Percentiles rank a stretch among this genome's conserved stretches.
phyloP scores from a whole-genome alignment of 2,329 filamentous ascomycete genomes.

The Fusarium decemcellulare region DNA sequence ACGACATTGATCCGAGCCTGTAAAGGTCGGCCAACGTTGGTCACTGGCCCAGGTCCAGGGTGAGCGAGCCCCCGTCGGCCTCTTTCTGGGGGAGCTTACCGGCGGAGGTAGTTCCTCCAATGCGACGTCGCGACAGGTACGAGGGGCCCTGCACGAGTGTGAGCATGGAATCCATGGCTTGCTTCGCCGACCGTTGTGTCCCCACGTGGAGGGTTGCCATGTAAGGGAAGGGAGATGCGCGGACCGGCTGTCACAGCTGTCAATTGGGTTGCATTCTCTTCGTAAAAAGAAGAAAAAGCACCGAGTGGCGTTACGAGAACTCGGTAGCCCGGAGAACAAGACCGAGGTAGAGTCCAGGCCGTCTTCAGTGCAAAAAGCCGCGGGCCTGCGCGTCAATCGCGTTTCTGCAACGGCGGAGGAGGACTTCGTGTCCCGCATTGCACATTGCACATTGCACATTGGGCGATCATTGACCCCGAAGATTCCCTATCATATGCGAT shows the following conservation, averaged over 20 bases:
- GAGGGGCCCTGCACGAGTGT: constrained; percentile 12
- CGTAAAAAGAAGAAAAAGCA: constrained; percentile 1
- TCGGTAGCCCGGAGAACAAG: background rate
- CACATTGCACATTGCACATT: background rate
- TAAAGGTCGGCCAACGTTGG: too few species aligned
- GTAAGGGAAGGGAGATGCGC: constrained; percentile 19
- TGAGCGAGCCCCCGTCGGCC: background rate
- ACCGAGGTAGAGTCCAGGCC: background rate
- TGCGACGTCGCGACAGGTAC: constrained; percentile 19
- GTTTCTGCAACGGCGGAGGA: background rate
- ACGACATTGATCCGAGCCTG: background rate
- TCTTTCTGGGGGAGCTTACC: constrained; percentile 6
- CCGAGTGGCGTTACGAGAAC: background rate
- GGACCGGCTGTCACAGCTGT: constrained; percentile 28
- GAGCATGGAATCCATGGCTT: constrained; percentile 23
- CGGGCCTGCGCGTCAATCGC: constrained; percentile 20
- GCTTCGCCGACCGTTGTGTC: constrained; percentile 24
- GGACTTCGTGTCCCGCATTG: background rate
- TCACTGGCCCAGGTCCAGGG: constrained; percentile 6
- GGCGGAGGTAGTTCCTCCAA: constrained; percentile 21
- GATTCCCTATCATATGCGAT: background rate
- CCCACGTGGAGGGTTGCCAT: constrained; percentile 26
- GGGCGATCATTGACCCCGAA: background rate
- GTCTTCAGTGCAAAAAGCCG: background rate
- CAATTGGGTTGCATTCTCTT: constrained; percentile 22